Evolutionary conservation across 768 basidiomycete genomes (phyloP).

Genomic region (Leccinellum rugosiceps): DNA sequence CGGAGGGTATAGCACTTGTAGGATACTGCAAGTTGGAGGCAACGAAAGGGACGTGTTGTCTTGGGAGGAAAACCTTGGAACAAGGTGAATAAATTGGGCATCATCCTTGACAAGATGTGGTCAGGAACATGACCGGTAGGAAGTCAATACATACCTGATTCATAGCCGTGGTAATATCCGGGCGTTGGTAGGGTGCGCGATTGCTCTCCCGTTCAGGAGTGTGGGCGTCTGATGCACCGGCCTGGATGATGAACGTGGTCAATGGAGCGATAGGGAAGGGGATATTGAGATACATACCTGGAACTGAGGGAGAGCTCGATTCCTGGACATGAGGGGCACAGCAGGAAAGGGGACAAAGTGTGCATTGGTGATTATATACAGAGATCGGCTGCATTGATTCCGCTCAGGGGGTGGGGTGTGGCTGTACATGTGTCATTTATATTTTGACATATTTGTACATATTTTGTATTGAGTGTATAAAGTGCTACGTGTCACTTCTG

Average conservation of each 20-base stretch:
- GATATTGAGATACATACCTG: neutral
- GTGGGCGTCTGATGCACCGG: neutral
- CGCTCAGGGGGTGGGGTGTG: neutral
- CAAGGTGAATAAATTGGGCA: neutral
- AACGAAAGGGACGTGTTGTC: neutral
- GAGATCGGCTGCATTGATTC: neutral
- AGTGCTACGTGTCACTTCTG: slow-evolving; percentile 28
- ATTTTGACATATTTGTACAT: slow-evolving; percentile 24
- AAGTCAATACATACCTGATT: slow-evolving; percentile 2
- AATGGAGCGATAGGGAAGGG: neutral
- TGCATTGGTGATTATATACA: neutral
- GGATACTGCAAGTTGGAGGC: slow-evolving; percentile 21
- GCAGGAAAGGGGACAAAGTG: neutral
- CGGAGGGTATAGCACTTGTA: slow-evolving; percentile 28
- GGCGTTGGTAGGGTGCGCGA: neutral
- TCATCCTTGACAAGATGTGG: slow-evolving; percentile 15
- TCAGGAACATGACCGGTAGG: neutral
- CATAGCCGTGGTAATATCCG: neutral
- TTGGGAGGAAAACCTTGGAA: neutral
- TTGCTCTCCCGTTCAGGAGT: neutral
- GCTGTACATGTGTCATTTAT: neutral
- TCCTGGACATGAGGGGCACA: slow-evolving; percentile 2
- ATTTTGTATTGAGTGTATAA: slow-evolving; percentile 24
- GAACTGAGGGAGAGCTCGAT: neutral
- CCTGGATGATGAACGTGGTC: neutral